These are phyloP conservation scores for Picochlorum sp. DNA, from an alignment of 139 green algal genomes.

Conservation along the genomic window DNA sequence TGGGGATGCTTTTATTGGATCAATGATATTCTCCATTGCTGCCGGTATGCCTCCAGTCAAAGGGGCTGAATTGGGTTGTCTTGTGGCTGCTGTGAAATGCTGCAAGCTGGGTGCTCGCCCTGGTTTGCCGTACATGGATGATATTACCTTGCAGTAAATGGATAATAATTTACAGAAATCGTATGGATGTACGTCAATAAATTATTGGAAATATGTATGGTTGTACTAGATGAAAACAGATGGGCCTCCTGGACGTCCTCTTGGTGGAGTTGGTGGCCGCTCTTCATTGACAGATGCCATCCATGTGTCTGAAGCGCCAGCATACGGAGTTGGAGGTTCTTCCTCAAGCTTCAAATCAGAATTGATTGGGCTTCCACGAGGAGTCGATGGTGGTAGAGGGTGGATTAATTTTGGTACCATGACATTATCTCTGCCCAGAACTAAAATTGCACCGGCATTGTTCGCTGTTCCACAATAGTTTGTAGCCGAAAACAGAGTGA, in stretches of 20 bases:
- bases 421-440: conserved; percentile 82
- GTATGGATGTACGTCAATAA: neutral
- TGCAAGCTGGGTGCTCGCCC: conserved; percentile 63
- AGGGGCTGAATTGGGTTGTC: conserved; percentile 47
- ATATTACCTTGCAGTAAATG: conserved; percentile 4
- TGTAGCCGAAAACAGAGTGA: conserved; percentile 96
- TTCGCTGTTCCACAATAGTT: conserved; percentile 99
- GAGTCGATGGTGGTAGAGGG: conserved; percentile 82
- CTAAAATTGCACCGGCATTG: conserved; percentile 71
- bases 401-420: conserved; percentile 99
- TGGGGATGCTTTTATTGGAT: conserved; percentile 89
- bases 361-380: conserved; percentile 32
- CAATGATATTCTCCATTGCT: conserved; percentile 65
- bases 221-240: conserved; percentile 11
- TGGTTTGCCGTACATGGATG: conserved; percentile 50
- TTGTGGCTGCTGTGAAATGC: conserved; percentile 79
- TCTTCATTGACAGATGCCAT: conserved; percentile 80
- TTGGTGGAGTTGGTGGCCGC: conserved; percentile 79
- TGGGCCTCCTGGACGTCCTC: conserved; percentile 45
- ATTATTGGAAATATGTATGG: neutral
- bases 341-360: conserved; percentile 34
- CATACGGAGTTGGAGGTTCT: conserved; percentile 48
- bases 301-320: conserved; percentile 38
- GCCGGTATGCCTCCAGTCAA: conserved; percentile 30
- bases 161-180: conserved; percentile 1